Conservation (phyloP, 257 asterid species). For the Primulina huaijiensis region DNA sequence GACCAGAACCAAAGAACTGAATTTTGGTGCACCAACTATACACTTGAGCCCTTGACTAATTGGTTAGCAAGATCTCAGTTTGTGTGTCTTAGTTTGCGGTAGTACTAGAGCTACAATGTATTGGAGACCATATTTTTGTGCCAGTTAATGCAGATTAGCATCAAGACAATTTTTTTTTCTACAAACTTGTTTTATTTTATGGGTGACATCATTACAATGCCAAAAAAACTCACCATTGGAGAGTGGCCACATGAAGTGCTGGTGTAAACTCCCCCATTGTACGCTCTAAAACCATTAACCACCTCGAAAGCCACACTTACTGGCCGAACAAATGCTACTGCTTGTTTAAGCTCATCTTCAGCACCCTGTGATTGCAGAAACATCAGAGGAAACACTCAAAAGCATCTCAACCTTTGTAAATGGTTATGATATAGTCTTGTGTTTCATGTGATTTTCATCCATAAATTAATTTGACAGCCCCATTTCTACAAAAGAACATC, state of each 20-base stretch:
- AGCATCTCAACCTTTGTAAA: background rate
- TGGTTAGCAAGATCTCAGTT: background rate
- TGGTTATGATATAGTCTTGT: background rate
- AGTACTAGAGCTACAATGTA: background rate
- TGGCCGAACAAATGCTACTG: conserved; percentile 74
- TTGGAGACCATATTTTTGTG: background rate
- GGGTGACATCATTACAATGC: background rate
- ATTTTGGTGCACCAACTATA: background rate
- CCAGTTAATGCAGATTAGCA: background rate
- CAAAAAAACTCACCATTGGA: conserved; percentile 57
- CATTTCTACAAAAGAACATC: background rate
- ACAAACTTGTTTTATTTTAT: background rate
- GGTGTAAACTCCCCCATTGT: conserved; percentile 69
- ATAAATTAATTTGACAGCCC: background rate
- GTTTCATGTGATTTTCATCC: background rate
- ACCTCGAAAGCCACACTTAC: conserved; percentile 93
- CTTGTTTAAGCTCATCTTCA: conserved; percentile 81
- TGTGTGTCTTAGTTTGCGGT: background rate
- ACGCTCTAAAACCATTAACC: conserved; percentile 45
- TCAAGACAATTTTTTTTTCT: background rate
- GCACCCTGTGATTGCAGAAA: conserved; percentile 55
- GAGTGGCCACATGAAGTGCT: conserved; percentile 58
- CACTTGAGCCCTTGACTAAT: background rate
- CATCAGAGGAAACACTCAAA: conserved; percentile 8
- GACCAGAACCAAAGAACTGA: background rate